Conservation (phyloP, 164 flowering plant species). For the Paratinospora sagittata region DNA sequence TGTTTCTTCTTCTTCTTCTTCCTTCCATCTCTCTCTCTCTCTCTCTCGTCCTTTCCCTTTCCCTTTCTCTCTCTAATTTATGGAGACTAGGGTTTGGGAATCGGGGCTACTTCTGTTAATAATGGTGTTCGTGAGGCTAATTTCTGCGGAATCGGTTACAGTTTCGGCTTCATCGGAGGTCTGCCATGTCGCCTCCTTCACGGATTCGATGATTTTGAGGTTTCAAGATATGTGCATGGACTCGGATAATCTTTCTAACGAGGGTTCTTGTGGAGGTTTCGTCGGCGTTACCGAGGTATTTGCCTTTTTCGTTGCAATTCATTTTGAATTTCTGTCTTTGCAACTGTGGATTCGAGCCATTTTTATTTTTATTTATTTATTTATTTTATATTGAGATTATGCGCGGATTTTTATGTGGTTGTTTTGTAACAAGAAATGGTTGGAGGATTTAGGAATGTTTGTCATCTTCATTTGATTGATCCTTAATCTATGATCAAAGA, state of each 20-base stretch:
- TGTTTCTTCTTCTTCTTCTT: not conserved
- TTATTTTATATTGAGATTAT: not conserved
- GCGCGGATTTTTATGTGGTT: not conserved
- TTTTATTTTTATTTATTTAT: not conserved
- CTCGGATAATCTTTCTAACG: constrained; percentile 12
- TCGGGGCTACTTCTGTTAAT: constrained; percentile 20
- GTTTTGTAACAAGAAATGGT: not conserved
- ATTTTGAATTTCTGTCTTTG: not conserved
- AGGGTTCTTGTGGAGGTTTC: constrained; percentile 12
- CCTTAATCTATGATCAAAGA: not conserved
- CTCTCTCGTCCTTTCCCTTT: not conserved
- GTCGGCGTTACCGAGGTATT: constrained; percentile 37
- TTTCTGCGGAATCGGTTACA: constrained; percentile 20
- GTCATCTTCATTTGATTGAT: not conserved
- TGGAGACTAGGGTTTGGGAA: constrained; percentile 28
- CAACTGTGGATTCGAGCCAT: not conserved
- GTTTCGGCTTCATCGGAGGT: constrained; percentile 20
- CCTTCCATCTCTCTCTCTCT: not conserved
- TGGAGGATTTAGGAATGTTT: not conserved
- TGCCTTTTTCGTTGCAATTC: not conserved
- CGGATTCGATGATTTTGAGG: constrained; percentile 26
- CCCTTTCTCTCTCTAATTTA: not conserved
- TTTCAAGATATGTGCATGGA: constrained; percentile 18
- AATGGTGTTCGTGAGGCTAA: constrained; percentile 21
- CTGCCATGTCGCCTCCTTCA: constrained; percentile 26